Base-by-base conservation (phyloP, 2,329 filamentous ascomycete genomes). In the Tolypocladium nubicola region DNA sequence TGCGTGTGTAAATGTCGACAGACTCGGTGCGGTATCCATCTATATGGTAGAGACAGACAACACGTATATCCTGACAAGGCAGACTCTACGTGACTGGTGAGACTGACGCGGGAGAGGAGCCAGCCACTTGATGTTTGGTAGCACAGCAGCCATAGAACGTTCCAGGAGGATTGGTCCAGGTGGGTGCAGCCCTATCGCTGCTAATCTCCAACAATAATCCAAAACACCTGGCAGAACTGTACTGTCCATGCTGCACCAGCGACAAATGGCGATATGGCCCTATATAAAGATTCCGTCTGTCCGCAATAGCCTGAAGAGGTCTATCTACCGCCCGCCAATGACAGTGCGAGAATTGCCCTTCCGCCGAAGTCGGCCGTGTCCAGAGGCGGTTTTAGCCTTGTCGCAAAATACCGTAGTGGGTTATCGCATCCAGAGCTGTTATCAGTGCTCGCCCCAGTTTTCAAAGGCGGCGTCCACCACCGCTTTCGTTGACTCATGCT, bases 301-400 rank as follows among this genome's bases (percentile, higher is more conserved):
- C 41, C 7, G 19, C 41, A 30, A 30, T 4, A 11, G 35, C 35
- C 35, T 11, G 11, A 11, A 35, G 43, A 35, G n/a, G 30, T 33
- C 21, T 30, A 19, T 30, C 23, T 26, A 38, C 11, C 23, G 58
- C 54, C 54, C 59, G 39, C 60, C 60, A 62, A 59, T 60, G 21
- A 54, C 23, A 40, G 55, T 43, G 37, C 38, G 43, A 37, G 56
- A 57, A 57, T 53, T 57, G 50, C 41, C 30, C 30, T 40, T 53
- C 54, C 47, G 61, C 62, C 62, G 61, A 64, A 60, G 61, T 63
- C 62, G 62, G 62, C 62, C 60, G 23, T 2, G 45, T 19, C 7
- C 23, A 3, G 13, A 2, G 41, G 21, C 41, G 41, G 23, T 23
- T 47, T 47, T 30, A 47, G 19, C 26, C 26, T 19, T 8, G 45